Evolutionary conservation across 73 alveolate species (phyloP).

Genomic region (Durusdinium trenchii): DNA sequence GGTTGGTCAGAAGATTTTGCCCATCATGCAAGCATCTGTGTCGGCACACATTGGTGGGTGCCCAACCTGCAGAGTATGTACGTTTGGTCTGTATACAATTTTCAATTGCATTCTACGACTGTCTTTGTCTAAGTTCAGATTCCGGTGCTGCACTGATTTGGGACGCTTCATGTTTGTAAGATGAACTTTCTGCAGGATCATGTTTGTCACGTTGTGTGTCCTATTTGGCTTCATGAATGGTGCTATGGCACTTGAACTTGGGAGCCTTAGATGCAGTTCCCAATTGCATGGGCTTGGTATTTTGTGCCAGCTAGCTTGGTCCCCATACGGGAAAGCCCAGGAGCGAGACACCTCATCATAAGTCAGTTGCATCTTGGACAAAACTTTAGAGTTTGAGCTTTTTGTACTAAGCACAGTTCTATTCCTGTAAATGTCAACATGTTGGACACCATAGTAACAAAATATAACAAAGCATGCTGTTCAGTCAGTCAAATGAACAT

Average conservation of each 20-base stretch:
- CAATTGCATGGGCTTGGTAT: too few species aligned
- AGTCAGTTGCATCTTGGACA: conserved; percentile 32
- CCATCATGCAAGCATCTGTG: conserved; percentile 88
- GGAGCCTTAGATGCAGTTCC: conserved; percentile 49
- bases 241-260: conserved; percentile 90
- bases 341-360: conserved; percentile 61
- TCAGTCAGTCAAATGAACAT: background rate
- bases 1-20: conserved; percentile 91
- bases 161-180: background rate
- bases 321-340: too few species aligned
- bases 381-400: too few species aligned
- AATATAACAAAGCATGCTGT: background rate
- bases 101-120: background rate
- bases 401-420: background rate
- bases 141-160: background rate
- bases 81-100: background rate
- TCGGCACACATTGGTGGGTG: conserved; percentile 87
- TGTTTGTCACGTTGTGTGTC: conserved; percentile 77
- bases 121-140: background rate
- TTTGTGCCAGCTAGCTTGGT: too few species aligned
- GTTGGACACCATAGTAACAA: background rate
- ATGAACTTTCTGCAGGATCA: background rate
- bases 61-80: background rate
- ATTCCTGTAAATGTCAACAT: background rate
- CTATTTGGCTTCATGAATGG: conserved; percentile 80